Evolutionary conservation across 2,329 filamentous ascomycete species (phyloP), one percentile per base, ranked within the genome.

Genomic region (Waltergamsia citrina): DNA sequence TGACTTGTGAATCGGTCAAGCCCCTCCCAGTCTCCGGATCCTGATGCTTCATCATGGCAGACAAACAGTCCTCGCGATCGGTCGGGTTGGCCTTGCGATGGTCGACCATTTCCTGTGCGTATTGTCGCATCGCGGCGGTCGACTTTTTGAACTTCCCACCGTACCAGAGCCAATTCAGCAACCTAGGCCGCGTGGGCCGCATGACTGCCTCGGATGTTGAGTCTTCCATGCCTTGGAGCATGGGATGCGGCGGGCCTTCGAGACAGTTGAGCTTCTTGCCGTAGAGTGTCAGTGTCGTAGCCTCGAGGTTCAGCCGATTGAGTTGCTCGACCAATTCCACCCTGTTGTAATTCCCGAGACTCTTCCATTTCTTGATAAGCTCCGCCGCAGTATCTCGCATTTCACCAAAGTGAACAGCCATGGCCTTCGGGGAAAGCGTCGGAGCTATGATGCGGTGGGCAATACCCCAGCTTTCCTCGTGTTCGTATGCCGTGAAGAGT

Each of bases 21-120:
- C 55, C 56, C 38, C 66, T 60, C 19, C 73, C 74, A 0, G 78
- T 81, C 46, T 78, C 65, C 1, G 74, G 69, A 41, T 85, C 80
- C 26, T 62, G 66, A 10, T 60, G 67, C 35, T 68, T 65, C 38
- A 84, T 50, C 49, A 85, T 60, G 4, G 69, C 67, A 33, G 75
- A 63, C 7, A 84, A 63, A 19, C 82, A 43, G 44, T 84, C 79
- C 30, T 35, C n/a, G n/a, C 69, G 66, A 10, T 69, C 63, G 0
- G 63, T 63, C 0, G 71, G 69, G 41, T 74, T 64, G 2, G 62
- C 53, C 40, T 65, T 65, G 23, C 78, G 69, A 33, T 67, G 48
- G n/a, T 67, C 51, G 20, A 83, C 66, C n/a, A 81, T 48, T 0
- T 76, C 69, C 5, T 60, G 58, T 3, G 65, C 74, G 28, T 66